These are phyloP conservation scores for Tripterygium wilfordii DNA, from an alignment of 177 flowering plant species.

Conservation along the genomic window DNA sequence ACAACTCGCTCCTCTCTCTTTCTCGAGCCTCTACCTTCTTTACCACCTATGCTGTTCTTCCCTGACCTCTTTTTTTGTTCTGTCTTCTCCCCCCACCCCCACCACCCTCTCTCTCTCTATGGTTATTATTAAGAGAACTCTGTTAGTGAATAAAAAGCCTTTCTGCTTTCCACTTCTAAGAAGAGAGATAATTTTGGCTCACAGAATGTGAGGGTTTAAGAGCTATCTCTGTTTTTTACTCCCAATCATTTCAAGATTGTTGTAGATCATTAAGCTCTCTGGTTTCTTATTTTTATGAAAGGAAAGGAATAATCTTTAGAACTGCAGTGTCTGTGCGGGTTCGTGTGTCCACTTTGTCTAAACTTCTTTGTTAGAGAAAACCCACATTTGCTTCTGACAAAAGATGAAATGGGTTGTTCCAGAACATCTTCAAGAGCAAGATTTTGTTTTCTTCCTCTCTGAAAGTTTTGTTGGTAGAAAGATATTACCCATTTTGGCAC, in stretches of 20 bases:
- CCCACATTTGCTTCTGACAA: not conserved
- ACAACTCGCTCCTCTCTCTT: constrained; percentile 18
- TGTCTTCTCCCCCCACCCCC: not conserved
- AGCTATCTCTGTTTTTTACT: no score
- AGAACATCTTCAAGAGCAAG: constrained; percentile 4
- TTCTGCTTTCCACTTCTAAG: no score
- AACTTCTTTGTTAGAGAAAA: no score
- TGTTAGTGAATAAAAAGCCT: no score
- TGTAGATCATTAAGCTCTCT: no score
- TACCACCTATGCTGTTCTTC: not conserved
- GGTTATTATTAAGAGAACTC: no score
- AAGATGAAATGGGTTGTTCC: constrained; percentile 9
- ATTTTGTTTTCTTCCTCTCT: constrained; percentile 3
- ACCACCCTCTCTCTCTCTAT: not conserved
- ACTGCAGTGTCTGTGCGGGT: not conserved
- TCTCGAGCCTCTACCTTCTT: constrained; percentile 47
- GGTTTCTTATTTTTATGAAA: not conserved
- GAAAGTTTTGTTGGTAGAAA: not conserved
- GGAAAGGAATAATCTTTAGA: not conserved
- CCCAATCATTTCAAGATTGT: no score
- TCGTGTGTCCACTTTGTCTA: no score
- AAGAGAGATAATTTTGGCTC: no score
- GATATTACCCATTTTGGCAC: constrained; percentile 7
- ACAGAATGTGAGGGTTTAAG: no score
- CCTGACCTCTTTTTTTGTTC: not conserved